Evolutionary conservation across 352 stramenopile species (phyloP), one percentile per base, ranked within the genome.

Genomic region (Paralagenidium karlingii): DNA sequence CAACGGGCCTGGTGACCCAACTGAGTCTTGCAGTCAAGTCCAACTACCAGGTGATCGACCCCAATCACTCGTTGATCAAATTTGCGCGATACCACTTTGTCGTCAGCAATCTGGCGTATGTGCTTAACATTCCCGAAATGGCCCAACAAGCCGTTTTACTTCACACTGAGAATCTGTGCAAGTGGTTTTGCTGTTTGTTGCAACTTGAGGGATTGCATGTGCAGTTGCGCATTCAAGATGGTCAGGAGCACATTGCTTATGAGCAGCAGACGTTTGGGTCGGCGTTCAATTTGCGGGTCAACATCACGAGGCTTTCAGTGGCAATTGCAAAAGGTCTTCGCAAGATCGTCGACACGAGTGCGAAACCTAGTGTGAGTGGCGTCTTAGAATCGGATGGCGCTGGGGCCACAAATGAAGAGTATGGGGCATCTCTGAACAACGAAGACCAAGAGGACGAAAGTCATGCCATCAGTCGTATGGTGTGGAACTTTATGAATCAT

Each of bases 41-140:
- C 28, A 33, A 33, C 28, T 13, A 13, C 28, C 13, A 33, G 28
- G 28, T 33, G 13, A 13, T 36, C 7, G 89, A 98, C 59, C 95
- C 82, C 16, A 65, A 92, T 40, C 93, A 94, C 29, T 67, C 68
- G 27, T 54, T 88, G 15, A 79, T 95, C 21, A 90, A 91, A 48
- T 94, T 96, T 43, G 95, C 94, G 44, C 71, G 92, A 13, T 86
- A 96, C 40, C 75, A 86, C 19, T 94, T 91, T 55, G 58, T 96
- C 28, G 60, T 97, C 21, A 70, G 94, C 40, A 85, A 97, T 51
- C 83, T 98, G 33, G 84, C 94, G 26, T 98, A 97, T 53, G 86
- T 97, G n/a, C 79, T 96, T 46, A 87, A 96, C 34, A 96, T 95
- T 30, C 78, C 88, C 20, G 53, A 61, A 0, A 80, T 88, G 55